A percentile compares a stretch with the other conserved stretches of the same genome.
Evolutionary conservation across 1,284 basidiomycete species (phyloP).

Genomic region (Athelia psychrophila): DNA sequence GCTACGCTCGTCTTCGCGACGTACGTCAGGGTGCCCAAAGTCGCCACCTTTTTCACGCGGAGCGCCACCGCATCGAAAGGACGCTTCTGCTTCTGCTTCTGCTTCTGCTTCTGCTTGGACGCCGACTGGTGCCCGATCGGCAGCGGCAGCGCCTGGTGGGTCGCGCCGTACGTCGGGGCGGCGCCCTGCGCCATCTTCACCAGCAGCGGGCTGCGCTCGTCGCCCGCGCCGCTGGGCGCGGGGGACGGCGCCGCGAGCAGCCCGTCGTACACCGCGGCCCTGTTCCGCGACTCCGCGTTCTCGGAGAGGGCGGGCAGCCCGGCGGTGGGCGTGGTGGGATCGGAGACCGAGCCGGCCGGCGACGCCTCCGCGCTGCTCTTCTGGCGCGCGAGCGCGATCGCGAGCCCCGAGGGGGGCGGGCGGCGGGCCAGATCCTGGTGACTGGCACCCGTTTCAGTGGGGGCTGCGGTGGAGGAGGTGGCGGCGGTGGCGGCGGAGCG

Average conservation of each 20-base stretch:
- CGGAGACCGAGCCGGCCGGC: no score
- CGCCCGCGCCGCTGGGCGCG: no score
- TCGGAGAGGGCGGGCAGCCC: neutral
- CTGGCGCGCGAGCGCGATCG: constrained; percentile 36
- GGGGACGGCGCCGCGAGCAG: neutral
- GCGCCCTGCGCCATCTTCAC: no score
- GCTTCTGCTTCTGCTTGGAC: neutral
- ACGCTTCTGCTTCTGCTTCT: neutral
- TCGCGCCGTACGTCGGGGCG: no score
- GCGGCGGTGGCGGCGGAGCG: neutral
- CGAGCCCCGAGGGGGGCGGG: constrained; percentile 36
- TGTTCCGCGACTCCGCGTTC: constrained; percentile 1
- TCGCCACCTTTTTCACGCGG: neutral
- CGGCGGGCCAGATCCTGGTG: neutral
- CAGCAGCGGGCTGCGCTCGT: no score
- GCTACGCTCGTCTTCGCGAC: constrained; percentile 34
- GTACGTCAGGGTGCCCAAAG: constrained; percentile 1
- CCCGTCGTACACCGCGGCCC: neutral
- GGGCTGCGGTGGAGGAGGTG: neutral
- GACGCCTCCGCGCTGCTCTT: no score
- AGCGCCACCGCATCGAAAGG: no score
- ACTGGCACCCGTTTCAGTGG: neutral
- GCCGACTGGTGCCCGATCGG: neutral
- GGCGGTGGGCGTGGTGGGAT: neutral
- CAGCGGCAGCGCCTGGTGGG: constrained; percentile 1